phyloP scores from a whole-genome alignment of 768 basidiomycete species.

The Solioccasus polychromus region DNA sequence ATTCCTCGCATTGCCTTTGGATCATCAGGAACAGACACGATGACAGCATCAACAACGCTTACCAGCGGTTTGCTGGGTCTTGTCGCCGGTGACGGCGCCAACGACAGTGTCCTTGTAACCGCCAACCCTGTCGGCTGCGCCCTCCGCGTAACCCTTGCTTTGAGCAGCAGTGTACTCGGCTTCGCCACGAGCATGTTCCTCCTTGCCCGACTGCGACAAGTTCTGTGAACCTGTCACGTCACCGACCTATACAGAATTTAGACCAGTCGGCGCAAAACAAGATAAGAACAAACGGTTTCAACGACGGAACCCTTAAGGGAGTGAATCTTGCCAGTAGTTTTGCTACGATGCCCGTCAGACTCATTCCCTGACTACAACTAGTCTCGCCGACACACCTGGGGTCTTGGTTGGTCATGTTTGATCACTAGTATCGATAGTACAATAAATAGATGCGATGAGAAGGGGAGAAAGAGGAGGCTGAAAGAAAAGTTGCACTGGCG shows the following conservation, averaged over 20 bases:
- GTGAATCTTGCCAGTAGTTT: conserved; percentile 34
- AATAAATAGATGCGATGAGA: background rate
- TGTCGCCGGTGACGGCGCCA: conserved; percentile 57
- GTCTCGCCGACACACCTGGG: conserved; percentile 22
- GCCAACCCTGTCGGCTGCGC: conserved; percentile 39
- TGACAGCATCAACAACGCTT: conserved; percentile 3
- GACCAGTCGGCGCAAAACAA: background rate
- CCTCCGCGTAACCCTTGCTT: conserved; percentile 50
- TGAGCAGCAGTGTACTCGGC: conserved; percentile 45
- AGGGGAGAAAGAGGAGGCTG: conserved; percentile 11
- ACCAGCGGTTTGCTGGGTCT: conserved; percentile 49
- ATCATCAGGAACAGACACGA: background rate
- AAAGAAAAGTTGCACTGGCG: background rate
- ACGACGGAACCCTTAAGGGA: conserved; percentile 37
- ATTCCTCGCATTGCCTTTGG: conserved; percentile 47
- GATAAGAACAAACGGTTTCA: conserved; percentile 26
- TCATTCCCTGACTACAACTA: too few relatives aligned
- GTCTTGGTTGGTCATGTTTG: conserved; percentile 15
- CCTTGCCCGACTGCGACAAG: conserved; percentile 44
- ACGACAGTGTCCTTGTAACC: conserved; percentile 55
- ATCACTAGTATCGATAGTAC: background rate
- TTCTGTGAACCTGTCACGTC: conserved; percentile 40
- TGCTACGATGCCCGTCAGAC: conserved; percentile 22
- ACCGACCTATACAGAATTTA: conserved; percentile 32
- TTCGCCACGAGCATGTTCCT: conserved; percentile 51